A percentile compares a stretch with the other conserved stretches of the same genome.
These are phyloP conservation scores for Cucurbita argyrosperma DNA, from an alignment of 306 rosid species.

Conservation along the genomic window DNA sequence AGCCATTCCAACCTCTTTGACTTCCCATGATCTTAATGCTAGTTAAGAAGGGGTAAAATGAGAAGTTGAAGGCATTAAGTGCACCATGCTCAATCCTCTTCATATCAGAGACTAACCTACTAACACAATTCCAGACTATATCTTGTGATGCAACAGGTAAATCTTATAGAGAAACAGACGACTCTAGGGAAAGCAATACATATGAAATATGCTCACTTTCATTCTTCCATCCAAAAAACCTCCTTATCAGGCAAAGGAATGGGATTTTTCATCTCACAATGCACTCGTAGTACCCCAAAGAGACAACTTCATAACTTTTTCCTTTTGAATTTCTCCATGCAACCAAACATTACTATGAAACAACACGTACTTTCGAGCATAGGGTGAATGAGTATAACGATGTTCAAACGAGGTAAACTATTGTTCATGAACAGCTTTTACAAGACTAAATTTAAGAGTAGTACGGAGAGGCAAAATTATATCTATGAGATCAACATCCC, in stretches of 20 bases:
- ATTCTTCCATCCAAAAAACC: background rate
- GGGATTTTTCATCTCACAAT: background rate
- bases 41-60: background rate
- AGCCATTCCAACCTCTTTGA: background rate
- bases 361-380: background rate
- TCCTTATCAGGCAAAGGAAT: background rate
- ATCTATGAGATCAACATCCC: background rate
- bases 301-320: background rate
- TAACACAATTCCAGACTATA: background rate
- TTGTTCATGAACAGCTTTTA: background rate
- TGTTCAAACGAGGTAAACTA: background rate
- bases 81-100: background rate
- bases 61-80: background rate
- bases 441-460: background rate
- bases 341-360: background rate
- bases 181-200: background rate
- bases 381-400: background rate
- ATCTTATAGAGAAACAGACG: background rate
- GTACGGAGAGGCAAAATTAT: background rate
- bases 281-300: background rate
- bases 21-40: background rate
- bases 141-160: background rate
- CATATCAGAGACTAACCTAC: background rate
- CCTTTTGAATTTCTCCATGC: background rate
- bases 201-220: background rate